These are phyloP conservation scores for Ulota crispa DNA, from an alignment of 225 moss, liverwort and hornwort species.

Conservation along the genomic window DNA sequence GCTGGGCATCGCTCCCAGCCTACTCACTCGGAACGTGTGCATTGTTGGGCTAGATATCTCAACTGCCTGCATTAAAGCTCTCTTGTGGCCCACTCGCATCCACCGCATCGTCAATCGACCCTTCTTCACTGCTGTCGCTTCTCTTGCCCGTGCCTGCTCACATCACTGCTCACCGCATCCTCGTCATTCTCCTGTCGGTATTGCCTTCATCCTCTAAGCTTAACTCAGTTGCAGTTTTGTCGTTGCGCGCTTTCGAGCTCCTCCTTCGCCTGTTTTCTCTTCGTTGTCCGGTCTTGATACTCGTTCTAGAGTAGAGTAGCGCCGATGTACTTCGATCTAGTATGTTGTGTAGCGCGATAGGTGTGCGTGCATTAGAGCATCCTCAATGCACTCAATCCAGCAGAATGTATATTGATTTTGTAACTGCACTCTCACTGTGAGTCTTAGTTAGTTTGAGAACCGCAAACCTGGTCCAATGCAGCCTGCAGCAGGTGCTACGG, in stretches of 20 bases:
- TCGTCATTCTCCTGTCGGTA: background rate
- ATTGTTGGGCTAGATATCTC: too few species aligned
- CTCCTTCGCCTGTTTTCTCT: background rate
- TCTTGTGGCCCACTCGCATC: too few species aligned
- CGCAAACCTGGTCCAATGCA: too few species aligned
- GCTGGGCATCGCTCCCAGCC: too few species aligned
- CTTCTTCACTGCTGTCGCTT: background rate
- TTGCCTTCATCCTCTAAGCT: background rate
- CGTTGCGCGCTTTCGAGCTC: background rate
- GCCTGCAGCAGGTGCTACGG: too few species aligned
- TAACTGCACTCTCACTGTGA: too few species aligned
- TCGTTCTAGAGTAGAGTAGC: background rate
- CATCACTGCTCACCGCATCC: background rate
- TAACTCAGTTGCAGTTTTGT: background rate
- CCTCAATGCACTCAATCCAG: too few species aligned
- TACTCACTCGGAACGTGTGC: too few species aligned
- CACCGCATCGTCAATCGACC: background rate
- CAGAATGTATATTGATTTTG: too few species aligned
- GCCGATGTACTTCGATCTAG: background rate
- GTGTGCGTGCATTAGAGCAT: background rate
- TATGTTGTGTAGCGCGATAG: background rate
- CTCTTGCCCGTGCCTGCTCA: too few species aligned
- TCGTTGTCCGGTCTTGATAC: background rate
- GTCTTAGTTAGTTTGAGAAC: too few species aligned
- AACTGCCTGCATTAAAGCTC: too few species aligned